phyloP scores from a whole-genome alignment of 1,284 basidiomycete genomes.

The Leccinum proliferum region DNA sequence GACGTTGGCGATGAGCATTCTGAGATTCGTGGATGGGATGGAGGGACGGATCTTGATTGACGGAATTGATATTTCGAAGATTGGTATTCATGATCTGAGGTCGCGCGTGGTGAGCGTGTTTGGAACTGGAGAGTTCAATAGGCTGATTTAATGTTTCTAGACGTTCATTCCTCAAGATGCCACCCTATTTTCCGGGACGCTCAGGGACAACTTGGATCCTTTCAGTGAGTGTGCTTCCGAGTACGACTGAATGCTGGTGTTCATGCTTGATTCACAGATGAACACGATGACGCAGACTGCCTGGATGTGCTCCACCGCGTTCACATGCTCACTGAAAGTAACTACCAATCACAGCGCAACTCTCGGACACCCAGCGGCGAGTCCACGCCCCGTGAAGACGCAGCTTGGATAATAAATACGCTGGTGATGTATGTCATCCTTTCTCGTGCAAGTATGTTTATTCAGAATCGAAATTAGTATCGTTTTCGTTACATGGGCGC shows the following conservation, averaged over 20 bases:
- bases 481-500: too few species aligned
- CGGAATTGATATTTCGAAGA: constrained; percentile 84
- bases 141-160: constrained; percentile 28
- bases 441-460: too few species aligned
- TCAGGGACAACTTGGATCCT: constrained; percentile 86
- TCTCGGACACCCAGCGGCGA: constrained; percentile 5
- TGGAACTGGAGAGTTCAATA: not conserved
- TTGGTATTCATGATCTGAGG: constrained; percentile 83
- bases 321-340: constrained; percentile 52
- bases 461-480: too few species aligned
- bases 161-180: constrained; percentile 85
- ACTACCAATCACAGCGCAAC: constrained; percentile 39
- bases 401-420: not conserved
- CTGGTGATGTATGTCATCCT: too few species aligned
- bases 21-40: constrained; percentile 86
- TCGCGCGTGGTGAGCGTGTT: constrained; percentile 58
- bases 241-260: not conserved
- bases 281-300: constrained; percentile 78
- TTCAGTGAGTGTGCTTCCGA: constrained; percentile 42
- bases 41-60: constrained; percentile 79
- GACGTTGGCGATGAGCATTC: constrained; percentile 79
- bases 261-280: constrained; percentile 36
- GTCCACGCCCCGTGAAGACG: constrained; percentile 17
- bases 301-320: constrained; percentile 42
- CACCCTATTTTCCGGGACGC: constrained; percentile 81